Percentiles rank a stretch among this genome's conserved stretches.
phyloP scores from a whole-genome alignment of 2,329 filamentous ascomycete species.

The Chaetomiaceae sp. region DNA sequence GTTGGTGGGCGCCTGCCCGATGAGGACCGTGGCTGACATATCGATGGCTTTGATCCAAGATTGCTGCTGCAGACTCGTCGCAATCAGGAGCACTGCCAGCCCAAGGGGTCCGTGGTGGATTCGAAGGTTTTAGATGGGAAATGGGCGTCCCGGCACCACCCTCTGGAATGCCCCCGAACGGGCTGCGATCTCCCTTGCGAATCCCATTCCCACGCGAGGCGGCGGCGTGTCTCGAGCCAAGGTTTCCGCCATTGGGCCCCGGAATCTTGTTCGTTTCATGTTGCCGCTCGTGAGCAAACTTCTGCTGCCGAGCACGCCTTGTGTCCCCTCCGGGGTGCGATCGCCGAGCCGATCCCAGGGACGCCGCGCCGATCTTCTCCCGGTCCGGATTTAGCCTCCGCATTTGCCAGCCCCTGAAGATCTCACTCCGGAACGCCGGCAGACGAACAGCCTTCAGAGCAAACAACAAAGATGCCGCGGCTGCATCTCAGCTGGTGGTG shows the following conservation, averaged over 20 bases:
- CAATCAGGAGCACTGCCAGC: neutral
- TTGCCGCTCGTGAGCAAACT: neutral
- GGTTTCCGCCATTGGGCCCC: neutral
- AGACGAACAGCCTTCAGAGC: neutral
- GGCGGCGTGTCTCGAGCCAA: neutral
- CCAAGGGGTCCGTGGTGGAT: neutral
- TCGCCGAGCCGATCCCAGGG: conserved; percentile 10
- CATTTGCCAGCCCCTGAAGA: conserved; percentile 18
- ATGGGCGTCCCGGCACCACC: neutral
- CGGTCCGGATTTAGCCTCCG: conserved; percentile 11
- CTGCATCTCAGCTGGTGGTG: no score
- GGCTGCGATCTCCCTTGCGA: conserved; percentile 16
- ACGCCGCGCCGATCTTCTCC: conserved; percentile 15
- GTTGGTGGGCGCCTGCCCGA: conserved; percentile 25
- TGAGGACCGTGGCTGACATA: conserved; percentile 25
- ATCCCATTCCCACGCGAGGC: conserved; percentile 11
- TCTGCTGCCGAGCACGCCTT: conserved; percentile 3
- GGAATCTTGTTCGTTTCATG: conserved; percentile 8
- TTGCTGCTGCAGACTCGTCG: neutral
- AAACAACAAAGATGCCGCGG: neutral
- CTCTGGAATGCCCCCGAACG: conserved; percentile 6
- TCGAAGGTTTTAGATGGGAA: conserved; percentile 11
- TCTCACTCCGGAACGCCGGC: conserved; percentile 5
- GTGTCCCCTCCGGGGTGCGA: conserved; percentile 1
- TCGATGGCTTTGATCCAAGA: conserved; percentile 4